A percentile compares a stretch with the other conserved stretches of the same genome.
Evolutionary conservation across 2,329 filamentous ascomycete species (phyloP).

Genomic region (Penicillium psychrosexuale): DNA sequence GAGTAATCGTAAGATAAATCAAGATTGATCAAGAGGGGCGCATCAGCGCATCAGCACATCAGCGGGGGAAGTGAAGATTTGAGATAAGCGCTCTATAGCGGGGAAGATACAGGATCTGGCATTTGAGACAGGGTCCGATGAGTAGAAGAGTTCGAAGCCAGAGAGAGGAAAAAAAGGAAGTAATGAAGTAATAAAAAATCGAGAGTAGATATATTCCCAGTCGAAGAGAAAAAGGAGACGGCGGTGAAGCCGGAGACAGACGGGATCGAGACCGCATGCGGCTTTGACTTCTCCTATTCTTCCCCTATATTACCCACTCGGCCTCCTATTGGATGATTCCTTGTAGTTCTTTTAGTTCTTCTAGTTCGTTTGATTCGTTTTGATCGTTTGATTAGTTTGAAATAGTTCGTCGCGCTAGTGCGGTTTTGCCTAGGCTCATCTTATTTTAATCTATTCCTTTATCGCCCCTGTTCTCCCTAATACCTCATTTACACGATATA

Average conservation of each 20-base stretch:
- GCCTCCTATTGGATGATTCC: not conserved
- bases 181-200: not conserved
- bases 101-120: not conserved
- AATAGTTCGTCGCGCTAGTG: not conserved
- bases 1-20: not conserved
- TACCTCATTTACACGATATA: not conserved
- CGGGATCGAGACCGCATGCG: conserved; percentile 19
- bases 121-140: not conserved
- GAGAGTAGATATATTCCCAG: not conserved
- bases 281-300: conserved; percentile 2
- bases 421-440: not conserved
- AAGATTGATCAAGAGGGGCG: not conserved
- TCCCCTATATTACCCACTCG: not conserved
- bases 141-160: not conserved
- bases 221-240: conserved; percentile 9
- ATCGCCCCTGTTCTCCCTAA: not conserved
- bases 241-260: conserved; percentile 21
- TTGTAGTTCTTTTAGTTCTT: not conserved
- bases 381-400: not conserved
- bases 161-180: not conserved
- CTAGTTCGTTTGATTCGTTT: not conserved
- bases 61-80: conserved; percentile 8
- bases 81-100: conserved; percentile 6
- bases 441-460: not conserved
- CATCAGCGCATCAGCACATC: conserved; percentile 5